Base-by-base conservation (phyloP, 306 rosid species). In the Gastrolobium bilobum region DNA sequence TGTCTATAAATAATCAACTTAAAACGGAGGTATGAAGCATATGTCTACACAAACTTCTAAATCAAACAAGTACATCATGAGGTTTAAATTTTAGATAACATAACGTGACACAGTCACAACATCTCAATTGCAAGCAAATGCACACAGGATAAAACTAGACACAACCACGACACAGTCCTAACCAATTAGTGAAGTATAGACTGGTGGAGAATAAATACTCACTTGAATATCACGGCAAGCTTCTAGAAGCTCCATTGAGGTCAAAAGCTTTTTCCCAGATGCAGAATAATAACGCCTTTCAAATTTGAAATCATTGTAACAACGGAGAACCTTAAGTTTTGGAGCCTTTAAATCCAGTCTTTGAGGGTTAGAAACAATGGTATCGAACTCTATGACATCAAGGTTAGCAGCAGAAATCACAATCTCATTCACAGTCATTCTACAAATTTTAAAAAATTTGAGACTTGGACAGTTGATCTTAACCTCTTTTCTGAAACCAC, bases 241-340 rank as follows among this genome's bases (percentile, higher is more conserved):
- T 34, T 61, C 30, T 2, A 61, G 10, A 61, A 61, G 13, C 29
- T 11, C 29, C 10, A 5, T 13, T 2, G 46, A 0, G 0, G 44
- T 61, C 67, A 34, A 34, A 2, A 35, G 67, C 2, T 5, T 2
- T 7, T 3, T 6, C 34, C 26, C 3, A 35, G 2, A 11, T 4
- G 44, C 2, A 2, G 0, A 6, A 3, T 0, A 0, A n/a, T 6
- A 1, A 5, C 4, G 5, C 5, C 7, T 4, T 29, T 5, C 0
- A 6, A 3, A 6, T 2, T 11, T n/a, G 2, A 8, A 0, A 58
- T 58, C 43, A 30, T 4, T 6, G 68, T 7, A 58, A 44, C 0
- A 47, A 40, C 4, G 10, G 3, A 73, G 51, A 40, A 42, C n/a
- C 0, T 3, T 30, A 6, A 73, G 26, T 42, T 42, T 73, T 30